These are phyloP conservation scores for Mycena galericulata DNA, from an alignment of 768 basidiomycete species.

Conservation along the genomic window DNA sequence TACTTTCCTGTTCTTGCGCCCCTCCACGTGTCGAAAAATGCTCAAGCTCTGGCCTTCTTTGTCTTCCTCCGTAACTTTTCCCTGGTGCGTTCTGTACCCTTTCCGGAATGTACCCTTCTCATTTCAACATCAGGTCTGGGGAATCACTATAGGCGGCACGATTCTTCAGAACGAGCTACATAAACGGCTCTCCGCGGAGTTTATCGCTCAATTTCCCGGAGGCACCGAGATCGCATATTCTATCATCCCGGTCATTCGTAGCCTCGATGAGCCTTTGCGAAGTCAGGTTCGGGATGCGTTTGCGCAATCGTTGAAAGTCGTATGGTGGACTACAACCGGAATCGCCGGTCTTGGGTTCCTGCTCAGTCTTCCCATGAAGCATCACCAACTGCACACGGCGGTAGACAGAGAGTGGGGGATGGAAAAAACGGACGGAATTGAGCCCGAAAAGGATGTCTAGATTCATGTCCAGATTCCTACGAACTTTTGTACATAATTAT, in stretches of 20 bases:
- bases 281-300: slow-evolving; percentile 53
- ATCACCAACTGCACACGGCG: slow-evolving; percentile 41
- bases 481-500: no score
- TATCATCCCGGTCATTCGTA: slow-evolving; percentile 51
- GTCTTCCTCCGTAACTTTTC: slow-evolving; percentile 45
- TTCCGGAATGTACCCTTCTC: no score
- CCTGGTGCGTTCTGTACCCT: no score
- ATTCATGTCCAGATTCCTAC: no score
- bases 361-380: slow-evolving; percentile 44
- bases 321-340: slow-evolving; percentile 55
- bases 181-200: slow-evolving; percentile 50
- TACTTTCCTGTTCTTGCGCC: slow-evolving; percentile 65
- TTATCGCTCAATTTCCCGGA: slow-evolving; percentile 44
- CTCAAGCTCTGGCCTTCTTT: slow-evolving; percentile 58
- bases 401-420: slow-evolving; percentile 42
- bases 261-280: slow-evolving; percentile 45
- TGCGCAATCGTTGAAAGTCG: slow-evolving; percentile 45
- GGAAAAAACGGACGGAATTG: no score
- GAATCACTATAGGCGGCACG: slow-evolving; percentile 55
- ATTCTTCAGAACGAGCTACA: slow-evolving; percentile 60
- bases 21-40: slow-evolving; percentile 52
- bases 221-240: slow-evolving; percentile 55
- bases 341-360: slow-evolving; percentile 47
- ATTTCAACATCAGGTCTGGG: slow-evolving; percentile 26
- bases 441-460: no score